Percentiles rank a stretch among this genome's conserved stretches.
phyloP scores from a whole-genome alignment of 495 filamentous ascomycete species.

The Lophium mytilinum region DNA sequence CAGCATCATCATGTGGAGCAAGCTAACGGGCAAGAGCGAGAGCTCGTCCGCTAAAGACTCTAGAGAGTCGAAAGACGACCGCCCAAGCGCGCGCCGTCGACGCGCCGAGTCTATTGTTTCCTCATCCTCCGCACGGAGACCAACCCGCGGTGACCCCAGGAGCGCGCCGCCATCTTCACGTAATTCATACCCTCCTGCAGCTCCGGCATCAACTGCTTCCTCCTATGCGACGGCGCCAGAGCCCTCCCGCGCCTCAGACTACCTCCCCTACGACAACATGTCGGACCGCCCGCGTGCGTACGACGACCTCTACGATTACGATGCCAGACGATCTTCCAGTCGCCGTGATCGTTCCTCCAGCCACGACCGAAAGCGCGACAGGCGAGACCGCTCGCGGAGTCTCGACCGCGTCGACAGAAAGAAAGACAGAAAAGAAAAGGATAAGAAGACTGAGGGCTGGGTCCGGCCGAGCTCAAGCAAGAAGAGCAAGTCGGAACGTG shows the following conservation, averaged over 20 bases:
- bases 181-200: slow-evolving; percentile 37
- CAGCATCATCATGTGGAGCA: slow-evolving; percentile 33
- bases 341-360: slow-evolving; percentile 18
- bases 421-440: slow-evolving; percentile 6
- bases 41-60: slow-evolving; percentile 2
- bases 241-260: slow-evolving; percentile 8
- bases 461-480: no score
- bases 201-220: slow-evolving; percentile 44
- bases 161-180: slow-evolving; percentile 30
- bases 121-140: slow-evolving; percentile 38
- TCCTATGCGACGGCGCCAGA: slow-evolving; percentile 49
- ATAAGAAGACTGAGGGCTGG: slow-evolving; percentile 4
- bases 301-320: slow-evolving; percentile 13
- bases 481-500: slow-evolving; percentile 15
- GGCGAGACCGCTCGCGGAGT: slow-evolving; percentile 19
- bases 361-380: slow-evolving; percentile 8
- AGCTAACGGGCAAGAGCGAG: slow-evolving; percentile 34
- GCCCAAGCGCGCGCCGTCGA: slow-evolving; percentile 17
- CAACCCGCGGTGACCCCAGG: slow-evolving; percentile 48
- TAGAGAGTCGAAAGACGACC: slow-evolving; percentile 7
- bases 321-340: slow-evolving; percentile 4
- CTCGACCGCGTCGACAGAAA: slow-evolving; percentile 21
- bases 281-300: slow-evolving; percentile 4
- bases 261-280: slow-evolving; percentile 4
- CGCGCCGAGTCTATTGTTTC: slow-evolving; percentile 33